Conservation (phyloP, 805 yeast genomes). For the Ogataea saltuana region DNA sequence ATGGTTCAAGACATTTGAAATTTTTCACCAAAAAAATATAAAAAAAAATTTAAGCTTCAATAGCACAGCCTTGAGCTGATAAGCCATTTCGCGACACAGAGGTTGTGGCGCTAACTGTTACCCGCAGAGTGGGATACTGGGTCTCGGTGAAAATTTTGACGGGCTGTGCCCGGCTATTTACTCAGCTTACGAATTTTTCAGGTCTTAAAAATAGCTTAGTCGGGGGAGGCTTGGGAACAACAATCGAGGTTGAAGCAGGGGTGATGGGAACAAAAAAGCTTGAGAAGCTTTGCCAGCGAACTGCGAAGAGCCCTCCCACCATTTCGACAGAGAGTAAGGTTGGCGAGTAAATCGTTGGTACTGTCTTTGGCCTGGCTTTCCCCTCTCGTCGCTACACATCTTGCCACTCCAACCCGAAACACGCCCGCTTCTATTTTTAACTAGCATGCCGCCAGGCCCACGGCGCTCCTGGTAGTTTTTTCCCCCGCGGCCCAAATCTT, state of each 20-base stretch:
- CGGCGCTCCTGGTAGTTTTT: too few species aligned
- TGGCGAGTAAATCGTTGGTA: too few species aligned
- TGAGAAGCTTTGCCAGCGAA: too few species aligned
- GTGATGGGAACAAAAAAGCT: too few species aligned
- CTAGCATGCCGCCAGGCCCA: background rate
- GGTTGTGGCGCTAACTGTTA: background rate
- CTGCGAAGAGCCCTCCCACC: too few species aligned
- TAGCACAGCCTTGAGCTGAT: slow-evolving; percentile 1
- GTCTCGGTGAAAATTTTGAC: background rate
- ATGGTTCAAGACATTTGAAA: slow-evolving; percentile 1
- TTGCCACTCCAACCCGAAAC: too few species aligned
- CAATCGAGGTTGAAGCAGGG: background rate
- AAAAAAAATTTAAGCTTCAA: background rate
- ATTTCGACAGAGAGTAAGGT: too few species aligned
- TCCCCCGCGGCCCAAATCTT: background rate
- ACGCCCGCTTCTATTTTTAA: slow-evolving; percentile 4
- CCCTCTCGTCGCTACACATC: too few species aligned
- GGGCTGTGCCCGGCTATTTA: background rate
- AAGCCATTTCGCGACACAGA: slow-evolving; percentile 1
- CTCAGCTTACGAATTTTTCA: background rate
- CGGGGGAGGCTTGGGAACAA: slow-evolving; percentile 1
- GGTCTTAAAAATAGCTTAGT: background rate
- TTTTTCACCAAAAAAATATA: slow-evolving; percentile 5
- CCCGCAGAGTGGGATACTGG: background rate
- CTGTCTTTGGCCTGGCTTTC: too few species aligned